Conservation (phyloP, 176 grass and related monocot species). For the Carex cristatella region DNA sequence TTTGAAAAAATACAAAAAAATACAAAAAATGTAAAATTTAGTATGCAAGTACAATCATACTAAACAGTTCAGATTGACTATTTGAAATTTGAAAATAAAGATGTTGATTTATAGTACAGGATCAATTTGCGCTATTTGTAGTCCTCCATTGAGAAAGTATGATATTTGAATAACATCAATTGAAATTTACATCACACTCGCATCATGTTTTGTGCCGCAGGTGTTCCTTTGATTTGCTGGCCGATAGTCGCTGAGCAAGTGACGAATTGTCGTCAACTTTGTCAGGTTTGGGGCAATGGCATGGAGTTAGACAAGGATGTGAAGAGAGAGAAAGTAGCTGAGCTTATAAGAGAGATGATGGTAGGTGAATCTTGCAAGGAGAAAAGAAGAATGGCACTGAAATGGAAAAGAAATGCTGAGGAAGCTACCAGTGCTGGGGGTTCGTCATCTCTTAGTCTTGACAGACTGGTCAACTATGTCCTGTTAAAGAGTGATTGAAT, state of each 20-base stretch:
- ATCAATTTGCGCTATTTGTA: too few species aligned
- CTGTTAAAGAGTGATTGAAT: background rate
- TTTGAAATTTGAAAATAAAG: too few species aligned
- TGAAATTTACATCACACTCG: background rate
- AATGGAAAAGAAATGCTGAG: conserved; percentile 26
- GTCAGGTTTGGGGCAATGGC: conserved; percentile 31
- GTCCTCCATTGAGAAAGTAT: background rate
- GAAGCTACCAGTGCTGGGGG: conserved; percentile 9
- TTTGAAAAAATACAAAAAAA: too few species aligned
- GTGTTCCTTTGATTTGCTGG: conserved; percentile 24
- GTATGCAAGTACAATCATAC: too few species aligned
- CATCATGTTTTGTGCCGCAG: background rate
- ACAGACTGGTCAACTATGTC: conserved; percentile 5
- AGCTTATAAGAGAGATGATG: conserved; percentile 35
- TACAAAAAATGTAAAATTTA: too few species aligned
- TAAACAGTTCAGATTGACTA: too few species aligned
- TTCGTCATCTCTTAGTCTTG: conserved; percentile 2
- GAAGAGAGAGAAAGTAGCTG: conserved; percentile 10
- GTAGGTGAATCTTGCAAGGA: conserved; percentile 25
- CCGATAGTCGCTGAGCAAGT: conserved; percentile 35
- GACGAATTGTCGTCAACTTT: conserved; percentile 29
- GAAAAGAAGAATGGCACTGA: conserved; percentile 15
- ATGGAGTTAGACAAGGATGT: conserved; percentile 6
- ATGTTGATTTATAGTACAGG: too few species aligned
- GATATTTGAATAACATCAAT: background rate